Base-by-base conservation (phyloP, 2,329 filamentous ascomycete genomes). In the Ophiostoma tasmaniense region DNA sequence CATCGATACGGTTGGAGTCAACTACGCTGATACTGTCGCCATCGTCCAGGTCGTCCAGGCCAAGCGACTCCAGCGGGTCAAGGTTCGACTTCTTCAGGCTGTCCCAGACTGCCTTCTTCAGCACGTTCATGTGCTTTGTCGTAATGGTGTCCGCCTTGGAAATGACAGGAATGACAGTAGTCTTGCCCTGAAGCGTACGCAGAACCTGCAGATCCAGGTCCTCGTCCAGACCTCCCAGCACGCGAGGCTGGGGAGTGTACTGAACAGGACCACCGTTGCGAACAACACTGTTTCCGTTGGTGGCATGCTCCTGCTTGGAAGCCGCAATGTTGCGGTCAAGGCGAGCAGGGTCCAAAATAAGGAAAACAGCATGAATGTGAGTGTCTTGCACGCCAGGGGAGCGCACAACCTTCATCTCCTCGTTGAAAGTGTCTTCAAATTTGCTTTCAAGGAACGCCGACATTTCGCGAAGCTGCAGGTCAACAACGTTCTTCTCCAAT, bases 81-180 rank as follows among this genome's bases (percentile, higher is more conserved):
- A 99, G 84, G 73, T 90, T 91, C 17, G 92, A 89, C 75, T 88
- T 88, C 80, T 95, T 94, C 72, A 99, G 83, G 74, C 90, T 93
- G 68, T 92, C 87, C 88, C 91, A 96, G 42, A 99, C 93, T 14
- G 90, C 89, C 79, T 90, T 92, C 83, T 97, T 97, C 73, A 99
- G 85, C 74, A 92, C 89, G 64, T 87, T 84, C 95, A 98, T 98
- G 79, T 99, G 95, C 67, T 91, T 90, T 0, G 90, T 89, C n/a
- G 95, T 98, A 74, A 98, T 90, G 17, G 93, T 97, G 77, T 99
- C 95, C 52, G 95, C 94, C 80, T 99, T 99, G 76, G 93, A 91
- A 76, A 99, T 94, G 70, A 99, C 89, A 0, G 95, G 95, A 64
- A 99, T 92, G 70, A 98, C 92, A 0, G 92, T 96, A 0, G 95